A percentile compares a stretch with the other conserved stretches of the same genome.
Conservation (phyloP, 805 yeast genomes). For the Maudiozyma saulgeensis region DNA sequence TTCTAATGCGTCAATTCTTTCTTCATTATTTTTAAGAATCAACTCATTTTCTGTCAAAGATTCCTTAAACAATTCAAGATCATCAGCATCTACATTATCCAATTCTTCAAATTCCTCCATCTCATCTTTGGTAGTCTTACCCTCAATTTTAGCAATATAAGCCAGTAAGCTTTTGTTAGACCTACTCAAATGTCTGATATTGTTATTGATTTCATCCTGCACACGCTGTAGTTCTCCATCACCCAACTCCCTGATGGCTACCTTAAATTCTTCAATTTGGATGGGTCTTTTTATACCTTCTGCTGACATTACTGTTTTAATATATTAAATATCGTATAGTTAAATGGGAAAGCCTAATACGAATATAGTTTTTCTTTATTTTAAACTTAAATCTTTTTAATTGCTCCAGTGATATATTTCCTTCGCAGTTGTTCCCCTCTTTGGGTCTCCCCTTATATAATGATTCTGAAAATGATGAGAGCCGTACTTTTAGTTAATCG, state of each 20-base stretch:
- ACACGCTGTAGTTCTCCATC: slow-evolving; percentile 34
- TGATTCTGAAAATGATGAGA: no score
- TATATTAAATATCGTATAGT: not conserved
- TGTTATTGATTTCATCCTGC: slow-evolving; percentile 29
- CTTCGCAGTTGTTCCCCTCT: not conserved
- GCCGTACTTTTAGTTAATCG: no score
- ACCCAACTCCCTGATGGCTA: slow-evolving; percentile 45
- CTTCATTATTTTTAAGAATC: slow-evolving; percentile 44
- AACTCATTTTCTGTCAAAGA: slow-evolving; percentile 46
- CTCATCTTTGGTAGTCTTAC: slow-evolving; percentile 14
- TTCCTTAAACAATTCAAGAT: slow-evolving; percentile 43
- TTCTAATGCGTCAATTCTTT: slow-evolving; percentile 37
- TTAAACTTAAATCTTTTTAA: no score
- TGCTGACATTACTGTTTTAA: slow-evolving; percentile 20
- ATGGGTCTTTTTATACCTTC: slow-evolving; percentile 30
- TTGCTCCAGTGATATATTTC: no score
- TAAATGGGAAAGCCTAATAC: no score
- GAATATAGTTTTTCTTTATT: no score
- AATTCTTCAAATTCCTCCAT: slow-evolving; percentile 28
- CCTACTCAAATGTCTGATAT: slow-evolving; percentile 39
- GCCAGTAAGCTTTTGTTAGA: slow-evolving; percentile 41
- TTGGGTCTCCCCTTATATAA: not conserved
- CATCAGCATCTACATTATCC: slow-evolving; percentile 32
- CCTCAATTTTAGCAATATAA: slow-evolving; percentile 32
- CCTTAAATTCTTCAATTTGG: slow-evolving; percentile 38